Conservation (phyloP, 345 rosid genomes). For the Gossypium longicalyx region DNA sequence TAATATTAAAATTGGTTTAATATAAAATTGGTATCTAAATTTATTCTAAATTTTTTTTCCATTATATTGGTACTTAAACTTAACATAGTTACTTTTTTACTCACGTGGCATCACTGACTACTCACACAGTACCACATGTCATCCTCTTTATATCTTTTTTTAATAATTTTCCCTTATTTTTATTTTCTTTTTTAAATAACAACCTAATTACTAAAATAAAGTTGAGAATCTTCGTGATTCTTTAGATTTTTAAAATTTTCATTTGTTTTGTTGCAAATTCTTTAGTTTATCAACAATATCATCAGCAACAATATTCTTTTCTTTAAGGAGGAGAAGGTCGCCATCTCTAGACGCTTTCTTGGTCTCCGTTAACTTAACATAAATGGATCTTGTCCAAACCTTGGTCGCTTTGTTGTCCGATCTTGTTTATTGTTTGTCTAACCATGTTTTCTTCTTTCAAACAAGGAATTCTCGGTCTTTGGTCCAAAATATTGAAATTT, state of each 20-base stretch:
- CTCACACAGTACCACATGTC: accelerated
- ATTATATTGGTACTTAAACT: too few relatives aligned
- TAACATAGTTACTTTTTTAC: too few relatives aligned
- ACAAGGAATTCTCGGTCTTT: constrained; percentile 65
- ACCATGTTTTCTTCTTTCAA: constrained; percentile 51
- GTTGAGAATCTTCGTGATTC: neutral
- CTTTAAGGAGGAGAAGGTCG: constrained; percentile 67
- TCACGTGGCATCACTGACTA: too few relatives aligned
- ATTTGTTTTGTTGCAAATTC: constrained; percentile 4
- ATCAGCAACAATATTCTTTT: constrained; percentile 73
- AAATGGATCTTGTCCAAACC: constrained; percentile 57
- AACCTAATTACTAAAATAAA: constrained; percentile 3
- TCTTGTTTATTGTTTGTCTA: constrained; percentile 46
- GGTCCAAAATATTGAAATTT: constrained; percentile 63
- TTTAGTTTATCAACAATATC: constrained; percentile 42
- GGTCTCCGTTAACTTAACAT: constrained; percentile 76
- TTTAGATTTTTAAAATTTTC: neutral
- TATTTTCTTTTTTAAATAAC: neutral
- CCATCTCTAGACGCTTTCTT: constrained; percentile 73
- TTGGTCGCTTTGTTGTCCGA: constrained; percentile 55
- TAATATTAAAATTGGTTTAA: too few relatives aligned
- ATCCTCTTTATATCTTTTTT: too few relatives aligned
- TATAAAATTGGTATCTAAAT: too few relatives aligned
- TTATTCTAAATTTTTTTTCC: too few relatives aligned
- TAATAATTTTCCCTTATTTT: too few relatives aligned